A percentile compares a stretch with the other conserved stretches of the same genome.
Evolutionary conservation across 441 rosid species (phyloP).

Genomic region (Corymbia calophylla): DNA sequence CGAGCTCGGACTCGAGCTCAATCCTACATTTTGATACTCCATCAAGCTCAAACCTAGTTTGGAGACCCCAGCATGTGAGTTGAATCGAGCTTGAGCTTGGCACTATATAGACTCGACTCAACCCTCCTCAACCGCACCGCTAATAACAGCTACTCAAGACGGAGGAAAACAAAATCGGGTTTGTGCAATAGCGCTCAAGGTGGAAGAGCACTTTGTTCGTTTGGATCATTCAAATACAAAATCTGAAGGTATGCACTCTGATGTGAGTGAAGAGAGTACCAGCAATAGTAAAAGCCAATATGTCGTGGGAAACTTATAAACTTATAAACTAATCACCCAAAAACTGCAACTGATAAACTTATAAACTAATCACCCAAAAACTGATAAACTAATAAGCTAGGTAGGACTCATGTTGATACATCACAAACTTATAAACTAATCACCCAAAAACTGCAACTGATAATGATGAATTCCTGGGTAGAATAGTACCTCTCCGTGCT

Average conservation of each 20-base stretch:
- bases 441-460: neutral
- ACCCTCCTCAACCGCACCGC: neutral
- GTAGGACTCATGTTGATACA: no score
- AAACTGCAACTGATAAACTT: neutral
- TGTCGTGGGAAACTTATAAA: neutral
- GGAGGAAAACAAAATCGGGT: neutral
- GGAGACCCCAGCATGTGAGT: neutral
- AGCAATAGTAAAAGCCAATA: neutral
- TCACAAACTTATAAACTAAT: neutral
- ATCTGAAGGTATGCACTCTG: neutral
- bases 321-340: neutral
- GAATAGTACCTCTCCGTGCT: conserved; percentile 42
- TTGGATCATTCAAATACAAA: neutral
- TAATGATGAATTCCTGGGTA: neutral
- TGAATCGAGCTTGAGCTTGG: neutral
- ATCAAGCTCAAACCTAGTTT: neutral
- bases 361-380: no score
- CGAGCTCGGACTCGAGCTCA: neutral
- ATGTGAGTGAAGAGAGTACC: neutral
- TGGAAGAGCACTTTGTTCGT: neutral
- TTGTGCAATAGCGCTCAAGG: neutral
- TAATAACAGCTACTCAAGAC: neutral
- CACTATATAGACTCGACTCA: neutral
- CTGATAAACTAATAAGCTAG: no score
- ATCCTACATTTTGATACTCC: neutral